Conservation (phyloP, 2,329 filamentous ascomycete genomes). For the Trichoderma afroharzianum region DNA sequence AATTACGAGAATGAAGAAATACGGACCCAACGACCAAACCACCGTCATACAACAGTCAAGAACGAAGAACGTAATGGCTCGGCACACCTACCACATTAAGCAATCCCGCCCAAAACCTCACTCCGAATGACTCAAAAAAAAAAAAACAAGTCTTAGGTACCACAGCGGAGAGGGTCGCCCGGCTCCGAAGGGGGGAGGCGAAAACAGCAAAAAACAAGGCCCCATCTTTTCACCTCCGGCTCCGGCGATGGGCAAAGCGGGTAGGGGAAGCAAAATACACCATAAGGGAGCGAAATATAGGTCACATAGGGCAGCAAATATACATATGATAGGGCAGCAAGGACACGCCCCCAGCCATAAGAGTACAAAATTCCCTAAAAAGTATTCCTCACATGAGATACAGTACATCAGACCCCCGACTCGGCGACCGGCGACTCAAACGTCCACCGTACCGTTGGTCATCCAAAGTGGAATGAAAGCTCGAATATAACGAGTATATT, state of each 20-base stretch:
- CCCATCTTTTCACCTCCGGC: conserved; percentile 17
- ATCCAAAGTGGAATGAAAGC: background rate
- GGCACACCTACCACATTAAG: background rate
- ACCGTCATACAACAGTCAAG: background rate
- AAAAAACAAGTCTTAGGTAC: too few relatives aligned
- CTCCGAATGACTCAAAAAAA: conserved; percentile 2
- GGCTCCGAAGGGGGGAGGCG: background rate
- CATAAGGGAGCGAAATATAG: too few relatives aligned
- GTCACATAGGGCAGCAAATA: too few relatives aligned
- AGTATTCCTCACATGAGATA: background rate
- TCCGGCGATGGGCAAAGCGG: conserved; percentile 18
- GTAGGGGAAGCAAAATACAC: too few relatives aligned
- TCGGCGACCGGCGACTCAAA: background rate
- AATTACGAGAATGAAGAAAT: background rate
- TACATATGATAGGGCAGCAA: too few relatives aligned
- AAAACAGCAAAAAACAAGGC: background rate
- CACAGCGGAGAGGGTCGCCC: conserved; percentile 13
- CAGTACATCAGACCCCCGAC: background rate
- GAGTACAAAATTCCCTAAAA: background rate
- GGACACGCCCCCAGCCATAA: too few relatives aligned
- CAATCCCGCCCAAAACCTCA: background rate
- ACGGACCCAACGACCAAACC: background rate
- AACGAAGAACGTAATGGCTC: background rate
- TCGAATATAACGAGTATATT: background rate
- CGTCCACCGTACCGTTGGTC: background rate